Conservation (phyloP, 2,329 filamentous ascomycete genomes). For the Sporothrix humicola region DNA sequence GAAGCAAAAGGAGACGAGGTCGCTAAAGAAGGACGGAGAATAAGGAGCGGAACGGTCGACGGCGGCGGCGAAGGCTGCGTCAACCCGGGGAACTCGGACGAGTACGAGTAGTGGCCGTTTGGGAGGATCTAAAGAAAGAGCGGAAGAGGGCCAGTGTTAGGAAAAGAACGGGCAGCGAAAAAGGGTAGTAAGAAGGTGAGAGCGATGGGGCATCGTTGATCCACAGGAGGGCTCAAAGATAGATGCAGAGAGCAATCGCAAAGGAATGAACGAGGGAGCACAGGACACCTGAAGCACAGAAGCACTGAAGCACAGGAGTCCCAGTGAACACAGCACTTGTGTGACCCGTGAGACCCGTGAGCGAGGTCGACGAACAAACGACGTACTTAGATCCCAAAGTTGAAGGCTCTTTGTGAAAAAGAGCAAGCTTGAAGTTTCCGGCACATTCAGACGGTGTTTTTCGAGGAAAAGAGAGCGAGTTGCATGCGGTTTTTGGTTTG, state of each 20-base stretch:
- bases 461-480: neutral
- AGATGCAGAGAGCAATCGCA: neutral
- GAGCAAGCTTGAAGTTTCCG: constrained; percentile 33
- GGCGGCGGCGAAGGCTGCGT: constrained; percentile 20
- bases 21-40: neutral
- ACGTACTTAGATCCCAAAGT: constrained; percentile 35
- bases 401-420: constrained; percentile 32
- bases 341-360: neutral
- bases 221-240: too few species aligned
- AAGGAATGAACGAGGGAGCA: neutral
- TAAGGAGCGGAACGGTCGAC: constrained; percentile 29
- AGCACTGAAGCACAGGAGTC: neutral
- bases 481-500: neutral
- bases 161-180: neutral
- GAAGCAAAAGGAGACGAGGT: neutral
- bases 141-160: constrained; percentile 13
- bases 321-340: neutral
- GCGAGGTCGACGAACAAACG: neutral
- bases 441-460: constrained; percentile 34
- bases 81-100: constrained; percentile 20
- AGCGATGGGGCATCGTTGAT: neutral
- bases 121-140: neutral
- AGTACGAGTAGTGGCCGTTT: neutral
- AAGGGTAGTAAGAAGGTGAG: neutral
- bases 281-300: neutral